Evolutionary conservation across 768 basidiomycete genomes (phyloP).

Genomic region (Suillus paluster): DNA sequence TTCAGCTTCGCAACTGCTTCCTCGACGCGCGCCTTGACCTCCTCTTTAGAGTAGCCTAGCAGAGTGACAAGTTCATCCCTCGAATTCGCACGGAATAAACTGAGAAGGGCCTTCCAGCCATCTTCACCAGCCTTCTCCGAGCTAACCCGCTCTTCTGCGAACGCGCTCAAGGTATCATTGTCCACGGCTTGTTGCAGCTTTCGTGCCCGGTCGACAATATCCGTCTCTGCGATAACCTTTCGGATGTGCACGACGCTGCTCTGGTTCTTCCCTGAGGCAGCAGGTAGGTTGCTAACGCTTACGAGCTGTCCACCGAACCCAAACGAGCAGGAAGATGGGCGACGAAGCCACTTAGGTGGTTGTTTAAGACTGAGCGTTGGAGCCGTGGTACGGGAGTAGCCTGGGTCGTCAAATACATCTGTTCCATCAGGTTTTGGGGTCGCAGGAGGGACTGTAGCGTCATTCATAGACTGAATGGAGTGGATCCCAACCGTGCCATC

Average conservation of each 20-base stretch:
- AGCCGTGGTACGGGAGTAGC: constrained; percentile 53
- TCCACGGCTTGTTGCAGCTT: constrained; percentile 67
- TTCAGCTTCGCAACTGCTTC: constrained; percentile 82
- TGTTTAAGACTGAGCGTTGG: constrained; percentile 84
- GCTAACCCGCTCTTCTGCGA: constrained; percentile 63
- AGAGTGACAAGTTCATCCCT: constrained; percentile 88
- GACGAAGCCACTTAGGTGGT: constrained; percentile 95
- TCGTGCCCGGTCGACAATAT: constrained; percentile 74
- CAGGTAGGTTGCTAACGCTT: constrained; percentile 76
- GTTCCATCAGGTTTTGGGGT: constrained; percentile 60
- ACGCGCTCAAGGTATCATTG: constrained; percentile 57
- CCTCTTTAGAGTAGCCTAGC: constrained; percentile 90
- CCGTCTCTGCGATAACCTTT: constrained; percentile 75
- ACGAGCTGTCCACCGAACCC: constrained; percentile 92
- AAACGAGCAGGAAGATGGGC: constrained; percentile 80
- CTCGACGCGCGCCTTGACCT: constrained; percentile 77
- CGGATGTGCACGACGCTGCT: constrained; percentile 82
- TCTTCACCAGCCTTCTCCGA: constrained; percentile 44
- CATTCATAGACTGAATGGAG: constrained; percentile 89
- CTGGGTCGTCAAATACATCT: constrained; percentile 78
- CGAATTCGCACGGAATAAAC: constrained; percentile 87
- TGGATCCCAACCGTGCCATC: constrained; percentile 94
- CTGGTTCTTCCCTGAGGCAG: constrained; percentile 78
- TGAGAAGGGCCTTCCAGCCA: constrained; percentile 87
- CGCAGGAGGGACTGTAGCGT: constrained; percentile 41